Conservation (phyloP, 805 yeast genomes). For the Candida saitoana region DNA sequence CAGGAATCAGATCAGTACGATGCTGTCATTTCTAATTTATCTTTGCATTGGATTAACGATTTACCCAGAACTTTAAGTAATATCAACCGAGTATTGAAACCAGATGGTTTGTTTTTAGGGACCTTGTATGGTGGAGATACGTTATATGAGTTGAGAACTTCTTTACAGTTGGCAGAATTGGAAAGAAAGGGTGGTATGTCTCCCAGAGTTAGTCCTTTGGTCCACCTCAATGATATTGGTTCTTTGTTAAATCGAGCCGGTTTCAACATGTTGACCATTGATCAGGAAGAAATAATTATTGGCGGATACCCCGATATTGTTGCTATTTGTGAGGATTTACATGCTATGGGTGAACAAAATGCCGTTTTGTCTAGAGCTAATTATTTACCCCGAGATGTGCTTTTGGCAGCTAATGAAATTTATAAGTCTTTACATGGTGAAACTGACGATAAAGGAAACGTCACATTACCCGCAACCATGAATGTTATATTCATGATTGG, state of each 20-base stretch:
- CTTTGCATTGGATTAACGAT: slow-evolving; percentile 84
- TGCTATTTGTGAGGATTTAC: slow-evolving; percentile 65
- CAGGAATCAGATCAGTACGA: slow-evolving; percentile 45
- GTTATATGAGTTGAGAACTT: slow-evolving; percentile 73
- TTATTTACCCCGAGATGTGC: slow-evolving; percentile 49
- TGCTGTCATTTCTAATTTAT: slow-evolving; percentile 67
- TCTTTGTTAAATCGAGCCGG: slow-evolving; percentile 69
- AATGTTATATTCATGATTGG: slow-evolving; percentile 81
- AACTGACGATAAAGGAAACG: slow-evolving; percentile 39
- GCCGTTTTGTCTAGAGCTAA: slow-evolving; percentile 51
- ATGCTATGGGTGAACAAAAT: slow-evolving; percentile 82
- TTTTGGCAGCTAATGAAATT: slow-evolving; percentile 74
- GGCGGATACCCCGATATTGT: slow-evolving; percentile 68
- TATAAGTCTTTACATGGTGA: slow-evolving; percentile 71
- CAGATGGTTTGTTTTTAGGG: slow-evolving; percentile 81
- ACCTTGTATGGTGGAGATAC: slow-evolving; percentile 83
- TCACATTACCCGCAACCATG: slow-evolving; percentile 72
- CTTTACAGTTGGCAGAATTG: slow-evolving; percentile 76
- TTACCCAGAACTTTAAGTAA: slow-evolving; percentile 60
- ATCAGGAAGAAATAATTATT: slow-evolving; percentile 77
- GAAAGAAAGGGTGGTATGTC: slow-evolving; percentile 77
- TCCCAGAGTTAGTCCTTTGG: slow-evolving; percentile 78
- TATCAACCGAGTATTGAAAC: slow-evolving; percentile 57
- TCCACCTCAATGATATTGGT: slow-evolving; percentile 74
- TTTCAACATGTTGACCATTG: slow-evolving; percentile 76